Evolutionary conservation across 2,329 filamentous ascomycete species (phyloP), one percentile per base, ranked within the genome.

Genomic region (Trichoderma aggressivum): DNA sequence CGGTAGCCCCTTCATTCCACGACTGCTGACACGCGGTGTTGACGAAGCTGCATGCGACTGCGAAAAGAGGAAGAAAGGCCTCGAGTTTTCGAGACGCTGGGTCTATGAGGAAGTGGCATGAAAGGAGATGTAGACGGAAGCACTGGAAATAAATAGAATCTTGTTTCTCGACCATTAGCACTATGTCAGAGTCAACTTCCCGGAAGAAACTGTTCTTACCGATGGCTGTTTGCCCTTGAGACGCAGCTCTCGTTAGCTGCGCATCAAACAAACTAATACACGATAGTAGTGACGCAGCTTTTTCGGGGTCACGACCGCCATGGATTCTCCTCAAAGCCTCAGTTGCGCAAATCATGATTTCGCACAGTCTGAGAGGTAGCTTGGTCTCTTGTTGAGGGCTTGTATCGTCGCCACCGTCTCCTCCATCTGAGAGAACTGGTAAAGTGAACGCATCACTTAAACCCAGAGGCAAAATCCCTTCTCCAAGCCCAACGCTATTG

Each of bases 301-400:
- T 55, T 16, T 62, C 34, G 10, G 58, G 26, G 18, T 62, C 58
- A 7, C 8, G 16, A 16, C 59, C 43, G 7, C 66, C 10, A 14
- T 70, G 58, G 11, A 53, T 30, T 50, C 32, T 62, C 28, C 36
- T 70, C 47, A 70, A 60, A 18, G 59, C 47, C 10, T 70, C 66
- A 28, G 66, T 70, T 36, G 66, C 66, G 21, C 56, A 70, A 21
- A 62, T 70, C 66, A 70, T 70, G 16, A 62, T 62, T 50, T 70
- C 58, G 30, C 55, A 53, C 26, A 70, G 8, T 55, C 61, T 70
- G 21, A 70, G 43, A 21, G 39, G 24, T 3, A 43, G 14, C 12
- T 39, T 70, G 21, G 30, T 24, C 36, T 62, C 58, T 55, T 70
- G 66, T 8, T 43, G 58, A 28, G 24, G 1, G 5, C 55, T 43